Conservation (phyloP, 495 filamentous ascomycete species). For the Pseudoneurospora amorphoporcata region DNA sequence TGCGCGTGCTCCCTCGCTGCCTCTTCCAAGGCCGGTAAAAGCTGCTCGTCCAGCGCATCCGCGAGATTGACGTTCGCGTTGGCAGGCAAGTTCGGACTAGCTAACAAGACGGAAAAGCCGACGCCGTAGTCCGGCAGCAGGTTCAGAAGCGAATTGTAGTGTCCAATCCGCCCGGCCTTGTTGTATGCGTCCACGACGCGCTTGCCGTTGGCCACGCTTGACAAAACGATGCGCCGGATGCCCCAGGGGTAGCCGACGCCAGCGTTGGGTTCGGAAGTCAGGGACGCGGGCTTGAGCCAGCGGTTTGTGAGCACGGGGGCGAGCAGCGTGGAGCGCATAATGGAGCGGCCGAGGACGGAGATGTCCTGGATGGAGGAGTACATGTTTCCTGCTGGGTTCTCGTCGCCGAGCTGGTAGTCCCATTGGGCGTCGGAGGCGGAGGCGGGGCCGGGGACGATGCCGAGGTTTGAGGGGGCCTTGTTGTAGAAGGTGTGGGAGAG, state of each 20-base stretch:
- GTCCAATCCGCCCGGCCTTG: slow-evolving; percentile 40
- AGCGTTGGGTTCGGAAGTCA: slow-evolving; percentile 36
- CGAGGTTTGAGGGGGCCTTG: slow-evolving; percentile 18
- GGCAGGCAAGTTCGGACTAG: slow-evolving; percentile 35
- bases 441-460: slow-evolving; percentile 24
- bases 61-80: slow-evolving; percentile 38
- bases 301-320: slow-evolving; percentile 33
- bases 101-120: slow-evolving; percentile 27
- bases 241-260: slow-evolving; percentile 51
- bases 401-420: slow-evolving; percentile 31
- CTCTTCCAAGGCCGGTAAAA: slow-evolving; percentile 35
- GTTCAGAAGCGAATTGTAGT: slow-evolving; percentile 34
- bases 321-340: slow-evolving; percentile 42
- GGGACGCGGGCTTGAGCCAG: slow-evolving; percentile 47
- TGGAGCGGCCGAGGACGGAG: slow-evolving; percentile 41
- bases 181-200: slow-evolving; percentile 41
- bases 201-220: slow-evolving; percentile 25
- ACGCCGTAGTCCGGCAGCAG: slow-evolving; percentile 44
- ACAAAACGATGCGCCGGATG: slow-evolving; percentile 30
- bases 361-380: slow-evolving; percentile 46
- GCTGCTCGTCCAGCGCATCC: slow-evolving; percentile 31
- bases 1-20: slow-evolving; percentile 35
- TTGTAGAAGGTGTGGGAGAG: slow-evolving; percentile 32
- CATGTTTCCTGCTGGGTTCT: slow-evolving; percentile 42
- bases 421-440: slow-evolving; percentile 11